Base-by-base conservation (phyloP, 2,329 filamentous ascomycete genomes). In the Lachnellula suecica region DNA sequence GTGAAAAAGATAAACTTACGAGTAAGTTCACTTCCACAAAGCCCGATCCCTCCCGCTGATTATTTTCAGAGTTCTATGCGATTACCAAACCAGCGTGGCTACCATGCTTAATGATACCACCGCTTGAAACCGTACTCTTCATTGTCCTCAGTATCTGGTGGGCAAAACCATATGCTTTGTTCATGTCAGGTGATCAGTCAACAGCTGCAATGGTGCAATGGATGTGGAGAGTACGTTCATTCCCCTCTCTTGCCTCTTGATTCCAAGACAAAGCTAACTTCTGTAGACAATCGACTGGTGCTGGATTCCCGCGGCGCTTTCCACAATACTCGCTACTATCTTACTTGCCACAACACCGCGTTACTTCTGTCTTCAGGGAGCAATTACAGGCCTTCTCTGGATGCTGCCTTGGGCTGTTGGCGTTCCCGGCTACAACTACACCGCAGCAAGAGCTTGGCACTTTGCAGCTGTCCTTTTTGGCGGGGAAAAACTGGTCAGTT, bases 321-420 rank as follows among this genome's bases (percentile, higher is more conserved):
- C 80, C 1, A 87, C 79, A 1, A 84, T 89, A 61, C 70, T 90
- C 0, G 83, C 84, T 0, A 78, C 83, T 0, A 72, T 90, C 0
- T 67, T 91, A 0, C 74, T 89, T 19, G 0, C 86, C 0, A 88
- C 85, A 0, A 70, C 76, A 0, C 85, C 85, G 0, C 71, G 71
- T 2, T 89, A 83, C 85, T 90, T 88, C 63, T 72, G 89, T 0
- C 82, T 79, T 52, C 85, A 89, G 65, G 84, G 82, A 3, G 68
- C 90, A 1, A 77, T 72, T 0, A 87, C 84, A 5, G 89, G 89
- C 60, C 44, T 90, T 0, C 65, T 85, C 0, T 89, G 85, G 64
- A 84, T 89, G 0, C 68, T 91, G 3, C 86, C 85, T 0, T 90
- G 86, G 85, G 85, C 86, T 0, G 80, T 90, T 35, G 83, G 79